These are phyloP conservation scores for Aspergillus carlsbadensis DNA, from an alignment of 495 filamentous ascomycete species.

Conservation along the genomic window DNA sequence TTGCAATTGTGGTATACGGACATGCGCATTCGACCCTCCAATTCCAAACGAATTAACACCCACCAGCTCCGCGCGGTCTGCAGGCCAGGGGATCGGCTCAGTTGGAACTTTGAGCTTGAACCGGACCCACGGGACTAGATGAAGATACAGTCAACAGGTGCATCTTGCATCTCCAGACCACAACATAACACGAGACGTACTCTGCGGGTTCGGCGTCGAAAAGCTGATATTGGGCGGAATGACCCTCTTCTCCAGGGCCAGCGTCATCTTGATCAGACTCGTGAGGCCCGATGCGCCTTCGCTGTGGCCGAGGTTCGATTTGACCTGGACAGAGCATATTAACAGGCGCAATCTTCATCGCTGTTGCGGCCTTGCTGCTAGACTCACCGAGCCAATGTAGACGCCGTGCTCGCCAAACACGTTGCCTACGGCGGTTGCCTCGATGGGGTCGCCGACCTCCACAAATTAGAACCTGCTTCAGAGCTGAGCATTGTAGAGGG, in stretches of 20 bases:
- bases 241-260: slow-evolving; percentile 28
- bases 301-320: slow-evolving; percentile 39
- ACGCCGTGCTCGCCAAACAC: slow-evolving; percentile 34
- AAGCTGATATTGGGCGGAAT: slow-evolving; percentile 39
- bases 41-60: slow-evolving; percentile 38
- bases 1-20: slow-evolving; percentile 18
- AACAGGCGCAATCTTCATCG: not conserved
- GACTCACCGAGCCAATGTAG: slow-evolving; percentile 27
- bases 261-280: slow-evolving; percentile 32
- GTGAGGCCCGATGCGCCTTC: slow-evolving; percentile 28
- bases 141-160: no score
- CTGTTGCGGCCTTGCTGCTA: not conserved
- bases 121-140: no score
- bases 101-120: no score
- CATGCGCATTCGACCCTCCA: slow-evolving; percentile 27
- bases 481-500: not conserved
- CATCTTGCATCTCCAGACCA: no score
- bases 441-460: slow-evolving; percentile 13
- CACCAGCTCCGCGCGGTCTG: slow-evolving; percentile 13
- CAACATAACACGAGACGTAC: not conserved
- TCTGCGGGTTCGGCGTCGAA: slow-evolving; percentile 24
- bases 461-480: not conserved
- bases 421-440: slow-evolving; percentile 43
- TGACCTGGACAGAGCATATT: slow-evolving; percentile 8
- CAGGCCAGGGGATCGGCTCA: slow-evolving; percentile 27